Percentiles rank a stretch among this genome's conserved stretches.
Conservation (phyloP, 1,284 basidiomycete genomes). For the Exobasidium rhododendri region DNA sequence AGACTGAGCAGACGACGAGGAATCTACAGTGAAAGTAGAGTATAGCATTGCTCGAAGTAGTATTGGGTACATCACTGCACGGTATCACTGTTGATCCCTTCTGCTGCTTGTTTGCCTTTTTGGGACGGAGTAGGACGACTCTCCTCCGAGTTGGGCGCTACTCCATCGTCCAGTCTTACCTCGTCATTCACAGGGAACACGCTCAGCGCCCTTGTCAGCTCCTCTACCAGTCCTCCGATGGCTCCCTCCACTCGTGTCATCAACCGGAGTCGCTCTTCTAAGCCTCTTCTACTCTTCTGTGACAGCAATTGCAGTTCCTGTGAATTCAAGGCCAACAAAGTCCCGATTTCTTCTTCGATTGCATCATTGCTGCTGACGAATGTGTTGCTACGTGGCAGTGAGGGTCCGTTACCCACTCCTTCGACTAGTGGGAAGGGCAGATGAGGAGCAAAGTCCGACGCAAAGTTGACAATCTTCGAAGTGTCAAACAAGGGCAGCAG, state of each 20-base stretch:
- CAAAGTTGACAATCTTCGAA: constrained; percentile 31
- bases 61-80: too few species aligned
- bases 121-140: not conserved
- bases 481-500: constrained; percentile 43
- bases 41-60: too few species aligned
- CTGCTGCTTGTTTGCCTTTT: constrained; percentile 7
- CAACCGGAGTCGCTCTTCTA: constrained; percentile 74
- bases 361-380: constrained; percentile 14
- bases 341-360: not conserved
- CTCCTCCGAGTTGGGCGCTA: not conserved
- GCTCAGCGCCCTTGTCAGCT: constrained; percentile 71
- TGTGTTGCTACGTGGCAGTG: not conserved
- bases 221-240: constrained; percentile 69
- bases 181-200: constrained; percentile 54
- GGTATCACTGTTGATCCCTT: not conserved
- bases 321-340: constrained; percentile 15
- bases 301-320: constrained; percentile 58
- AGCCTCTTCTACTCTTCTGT: constrained; percentile 65
- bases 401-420: not conserved
- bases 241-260: constrained; percentile 70
- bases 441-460: constrained; percentile 29
- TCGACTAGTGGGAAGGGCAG: constrained; percentile 28
- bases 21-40: too few species aligned
- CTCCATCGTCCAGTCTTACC: not conserved
- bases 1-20: too few species aligned